A percentile compares a stretch with the other conserved stretches of the same genome.
These are phyloP conservation scores for Phytophthora fragariaefolia DNA, from an alignment of 352 stramenopile species.

Conservation along the genomic window DNA sequence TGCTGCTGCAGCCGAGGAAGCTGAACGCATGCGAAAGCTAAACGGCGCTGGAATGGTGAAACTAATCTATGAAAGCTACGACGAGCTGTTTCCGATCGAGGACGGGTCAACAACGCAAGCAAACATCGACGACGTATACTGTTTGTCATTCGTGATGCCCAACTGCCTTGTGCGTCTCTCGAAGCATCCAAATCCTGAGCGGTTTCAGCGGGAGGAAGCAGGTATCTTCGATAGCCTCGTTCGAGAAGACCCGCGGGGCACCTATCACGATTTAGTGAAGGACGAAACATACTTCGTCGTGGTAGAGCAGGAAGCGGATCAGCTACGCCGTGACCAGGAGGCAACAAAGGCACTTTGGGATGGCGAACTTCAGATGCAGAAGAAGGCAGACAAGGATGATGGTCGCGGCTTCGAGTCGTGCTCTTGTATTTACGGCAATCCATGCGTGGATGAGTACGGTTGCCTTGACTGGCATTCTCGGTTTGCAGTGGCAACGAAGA, in stretches of 20 bases:
- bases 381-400: slow-evolving; percentile 55
- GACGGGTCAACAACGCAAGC: slow-evolving; percentile 79
- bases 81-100: slow-evolving; percentile 83
- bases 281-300: slow-evolving; percentile 84
- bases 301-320: slow-evolving; percentile 80
- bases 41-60: slow-evolving; percentile 71
- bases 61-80: slow-evolving; percentile 90
- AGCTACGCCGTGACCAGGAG: slow-evolving; percentile 71
- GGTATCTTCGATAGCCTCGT: slow-evolving; percentile 66
- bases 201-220: slow-evolving; percentile 56
- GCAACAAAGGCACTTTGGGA: slow-evolving; percentile 61
- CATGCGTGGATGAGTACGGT: slow-evolving; percentile 90
- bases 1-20: slow-evolving; percentile 32
- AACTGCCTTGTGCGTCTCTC: slow-evolving; percentile 85
- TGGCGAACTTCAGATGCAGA: slow-evolving; percentile 37
- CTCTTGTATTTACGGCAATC: slow-evolving; percentile 91
- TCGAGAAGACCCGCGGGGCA: slow-evolving; percentile 71
- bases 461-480: slow-evolving; percentile 90
- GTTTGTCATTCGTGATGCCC: slow-evolving; percentile 90
- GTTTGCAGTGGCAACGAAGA: slow-evolving; percentile 82
- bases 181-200: slow-evolving; percentile 50
- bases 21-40: slow-evolving; percentile 43
- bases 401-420: slow-evolving; percentile 83
- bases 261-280: slow-evolving; percentile 72
- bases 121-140: slow-evolving; percentile 87